Base-by-base conservation (phyloP, 2,329 filamentous ascomycete species). In the Lachnellula suecica region DNA sequence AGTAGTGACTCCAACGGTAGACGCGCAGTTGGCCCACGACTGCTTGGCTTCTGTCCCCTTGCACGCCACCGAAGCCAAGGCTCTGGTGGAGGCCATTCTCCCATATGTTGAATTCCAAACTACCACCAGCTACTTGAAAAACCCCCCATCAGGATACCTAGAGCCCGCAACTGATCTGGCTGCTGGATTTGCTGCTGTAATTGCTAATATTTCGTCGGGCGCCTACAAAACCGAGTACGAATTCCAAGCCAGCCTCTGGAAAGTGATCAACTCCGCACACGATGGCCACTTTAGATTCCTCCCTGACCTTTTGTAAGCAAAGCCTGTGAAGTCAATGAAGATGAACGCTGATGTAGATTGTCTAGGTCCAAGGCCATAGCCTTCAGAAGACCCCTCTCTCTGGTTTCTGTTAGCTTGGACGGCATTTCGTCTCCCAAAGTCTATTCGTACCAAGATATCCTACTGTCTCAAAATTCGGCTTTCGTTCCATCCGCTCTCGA, bases 261-360 rank as follows among this genome's bases (percentile, higher is more conserved):
- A 72, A 23, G 68, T 79, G 9, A 70, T 84, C 27, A 72, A 73
- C 24, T 71, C 72, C 1, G 78, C 81, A 2, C 82, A 87, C 58
- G 84, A 88, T 62, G 82, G 82, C 1, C 85, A 88, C 61, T 82
- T 85, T 45, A 68, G 70, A 2, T 83, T 76, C 59, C 65, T 74
- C 10, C 77, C 78, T 2, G 77, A 81, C 51, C 69, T 76, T 5
- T 72, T 82, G 20, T 37, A 17, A 37, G 34, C n/a, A 31, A 13
- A 31, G 7, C 13, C 7, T 13, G 13, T 31, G 8, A 7, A 8
- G 27, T 13, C 13, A 13, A 13, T 13, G 27, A 31, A 13, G 13
- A 31, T 31, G 17, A 6, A n/a, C 34, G 19, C 38, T 49, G 7
- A 44, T n/a, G 31, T 11, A 25, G 9, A 15, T 5, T 47, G 4